Evolutionary conservation across 805 yeast genomes (phyloP).

Genomic region (Tetrapisispora nanseiensis): DNA sequence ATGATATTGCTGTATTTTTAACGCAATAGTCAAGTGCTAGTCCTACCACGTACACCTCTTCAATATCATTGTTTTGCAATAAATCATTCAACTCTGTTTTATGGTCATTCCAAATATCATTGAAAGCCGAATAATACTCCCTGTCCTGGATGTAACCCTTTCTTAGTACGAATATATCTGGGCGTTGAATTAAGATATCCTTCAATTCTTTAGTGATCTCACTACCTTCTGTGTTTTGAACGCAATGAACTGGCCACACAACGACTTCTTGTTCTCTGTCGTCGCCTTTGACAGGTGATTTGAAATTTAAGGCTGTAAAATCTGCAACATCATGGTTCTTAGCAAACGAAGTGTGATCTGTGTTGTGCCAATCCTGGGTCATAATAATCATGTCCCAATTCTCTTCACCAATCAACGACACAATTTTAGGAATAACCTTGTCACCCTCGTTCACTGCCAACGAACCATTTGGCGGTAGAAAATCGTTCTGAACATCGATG

Average conservation of each 20-base stretch:
- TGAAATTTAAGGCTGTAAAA: slow-evolving; percentile 39
- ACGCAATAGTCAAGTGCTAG: slow-evolving; percentile 86
- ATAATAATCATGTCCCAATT: slow-evolving; percentile 59
- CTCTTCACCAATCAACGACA: slow-evolving; percentile 32
- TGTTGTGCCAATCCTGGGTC: slow-evolving; percentile 87
- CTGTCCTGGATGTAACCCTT: slow-evolving; percentile 67
- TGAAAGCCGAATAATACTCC: slow-evolving; percentile 83
- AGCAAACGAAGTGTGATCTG: slow-evolving; percentile 73
- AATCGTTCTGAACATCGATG: slow-evolving; percentile 81
- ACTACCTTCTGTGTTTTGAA: slow-evolving; percentile 62
- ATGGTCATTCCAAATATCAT: slow-evolving; percentile 66
- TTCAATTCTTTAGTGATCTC: slow-evolving; percentile 32
- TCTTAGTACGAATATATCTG: slow-evolving; percentile 37
- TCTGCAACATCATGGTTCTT: slow-evolving; percentile 46
- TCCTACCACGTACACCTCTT: slow-evolving; percentile 66
- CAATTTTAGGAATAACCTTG: slow-evolving; percentile 43
- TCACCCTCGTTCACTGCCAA: slow-evolving; percentile 65
- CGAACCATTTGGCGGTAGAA: slow-evolving; percentile 68
- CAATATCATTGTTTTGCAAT: slow-evolving; percentile 39
- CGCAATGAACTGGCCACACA: slow-evolving; percentile 90
- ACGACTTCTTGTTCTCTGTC: slow-evolving; percentile 32
- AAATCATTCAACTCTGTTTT: slow-evolving; percentile 52
- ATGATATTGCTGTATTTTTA: slow-evolving; percentile 61
- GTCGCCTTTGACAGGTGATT: slow-evolving; percentile 27
- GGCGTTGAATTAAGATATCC: neutral